Base-by-base conservation (phyloP, 768 basidiomycete genomes). In the Pulveroboletus sp. region DNA sequence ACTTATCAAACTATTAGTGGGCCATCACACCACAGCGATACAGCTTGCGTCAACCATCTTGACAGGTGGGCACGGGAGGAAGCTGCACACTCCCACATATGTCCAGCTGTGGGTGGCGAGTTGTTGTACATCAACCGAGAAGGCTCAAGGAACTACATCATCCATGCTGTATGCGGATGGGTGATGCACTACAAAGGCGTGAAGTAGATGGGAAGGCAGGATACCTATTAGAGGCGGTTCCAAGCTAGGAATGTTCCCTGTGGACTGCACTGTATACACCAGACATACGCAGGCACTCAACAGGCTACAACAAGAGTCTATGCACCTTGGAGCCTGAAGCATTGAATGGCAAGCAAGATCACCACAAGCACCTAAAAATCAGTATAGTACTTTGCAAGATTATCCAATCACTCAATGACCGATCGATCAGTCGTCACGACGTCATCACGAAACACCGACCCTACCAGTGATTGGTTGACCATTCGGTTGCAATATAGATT, bases 1-100 rank as follows among this genome's bases (percentile, higher is more conserved):
- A 57, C 37, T 54, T 57, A 61, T 61, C 40, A n/a, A 20, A 45
- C 45, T 47, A 50, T 49, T 54, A 38, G 14, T 47, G 22, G 39
- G 31, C 12, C 4, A 29, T 43, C 20, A 4, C 20, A 5, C 43
- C 29, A 9, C 24, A 38, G 20, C 30, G 30, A 24, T 37, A 22
- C 5, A n/a, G 14, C 32, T 47, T 19, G 16, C 40, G 19, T 37
- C 9, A 34, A 32, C 23, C 9, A 11, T 13, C 22, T 16, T 10
- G 11, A 27, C 8, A 36, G 29, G 22, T n/a, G 6, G 22, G 14
- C n/a, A 35, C 5, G 20, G 27, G 23, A 3, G 23, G 27, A 30
- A 24, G 22, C 20, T 42, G 19, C 43, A 29, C 14, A 47, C 5
- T 9, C 24, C 19, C 3, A 2, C 19, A 27, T n/a, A 10, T 30